Conservation (phyloP, 257 asterid species). For the Verbascum thapsus region DNA sequence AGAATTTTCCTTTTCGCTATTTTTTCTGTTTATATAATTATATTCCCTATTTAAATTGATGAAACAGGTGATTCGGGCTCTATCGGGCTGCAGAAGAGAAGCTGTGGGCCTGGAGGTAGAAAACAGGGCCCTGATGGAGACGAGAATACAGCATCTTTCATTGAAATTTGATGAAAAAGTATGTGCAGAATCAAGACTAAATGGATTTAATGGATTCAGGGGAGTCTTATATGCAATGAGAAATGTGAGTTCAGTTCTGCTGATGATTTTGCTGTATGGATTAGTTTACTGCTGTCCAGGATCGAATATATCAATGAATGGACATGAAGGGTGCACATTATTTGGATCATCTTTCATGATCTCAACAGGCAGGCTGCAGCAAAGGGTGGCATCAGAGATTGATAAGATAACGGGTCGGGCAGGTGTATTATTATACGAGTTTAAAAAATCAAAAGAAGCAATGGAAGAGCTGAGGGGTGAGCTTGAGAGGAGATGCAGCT, state of each 20-base stretch:
- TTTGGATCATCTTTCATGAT: conserved; percentile 78
- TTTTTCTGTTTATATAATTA: no score
- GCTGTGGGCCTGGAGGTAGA: conserved; percentile 76
- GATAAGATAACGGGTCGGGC: conserved; percentile 46
- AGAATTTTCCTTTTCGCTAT: no score
- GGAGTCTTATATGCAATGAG: conserved; percentile 90
- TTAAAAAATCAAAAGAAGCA: conserved; percentile 55
- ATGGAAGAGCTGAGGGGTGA: conserved; percentile 80
- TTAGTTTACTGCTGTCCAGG: conserved; percentile 71
- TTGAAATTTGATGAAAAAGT: conserved; percentile 60
- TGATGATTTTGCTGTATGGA: conserved; percentile 69
- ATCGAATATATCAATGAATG: conserved; percentile 40
- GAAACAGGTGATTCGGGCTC: conserved; percentile 62
- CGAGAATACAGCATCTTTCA: conserved; percentile 68
- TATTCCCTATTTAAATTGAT: no score
- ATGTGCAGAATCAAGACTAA: conserved; percentile 66
- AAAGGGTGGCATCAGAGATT: conserved; percentile 59
- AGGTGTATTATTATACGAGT: conserved; percentile 66
- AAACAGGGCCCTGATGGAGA: conserved; percentile 74
- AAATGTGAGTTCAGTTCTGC: conserved; percentile 67
- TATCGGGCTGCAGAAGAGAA: conserved; percentile 69
- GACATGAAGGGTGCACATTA: conserved; percentile 54
- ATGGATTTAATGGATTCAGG: conserved; percentile 83
- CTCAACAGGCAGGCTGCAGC: conserved; percentile 71
- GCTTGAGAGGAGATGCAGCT: conserved; percentile 62